Evolutionary conservation across 2,329 filamentous ascomycete species (phyloP).

Genomic region (Tolypocladium amazonense): DNA sequence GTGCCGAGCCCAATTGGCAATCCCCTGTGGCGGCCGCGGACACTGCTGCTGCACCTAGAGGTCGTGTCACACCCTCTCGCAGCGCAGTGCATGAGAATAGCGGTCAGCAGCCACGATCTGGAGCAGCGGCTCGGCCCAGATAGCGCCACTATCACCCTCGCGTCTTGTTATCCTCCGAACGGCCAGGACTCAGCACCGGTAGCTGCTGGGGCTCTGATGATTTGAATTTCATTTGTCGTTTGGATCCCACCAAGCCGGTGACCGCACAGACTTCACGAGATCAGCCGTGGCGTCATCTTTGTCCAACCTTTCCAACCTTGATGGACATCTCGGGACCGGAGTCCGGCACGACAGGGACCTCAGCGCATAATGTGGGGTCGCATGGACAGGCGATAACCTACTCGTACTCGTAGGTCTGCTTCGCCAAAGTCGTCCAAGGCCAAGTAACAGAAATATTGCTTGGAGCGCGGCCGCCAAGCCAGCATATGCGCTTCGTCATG

Average conservation of each 20-base stretch:
- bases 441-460: neutral
- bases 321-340: neutral
- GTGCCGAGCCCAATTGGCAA: neutral
- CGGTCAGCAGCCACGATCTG: neutral
- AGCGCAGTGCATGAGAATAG: neutral
- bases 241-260: neutral
- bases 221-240: neutral
- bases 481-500: neutral
- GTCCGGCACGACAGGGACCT: neutral
- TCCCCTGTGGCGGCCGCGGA: neutral
- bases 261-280: neutral
- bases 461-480: neutral
- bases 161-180: neutral
- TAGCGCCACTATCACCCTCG: neutral
- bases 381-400: neutral
- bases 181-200: neutral
- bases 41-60: neutral
- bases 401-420: neutral
- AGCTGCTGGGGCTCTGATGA: neutral
- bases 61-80: neutral
- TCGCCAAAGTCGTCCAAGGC: neutral
- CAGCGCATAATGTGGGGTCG: too few species aligned
- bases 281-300: neutral
- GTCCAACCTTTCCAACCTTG: neutral
- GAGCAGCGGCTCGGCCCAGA: neutral